These are phyloP conservation scores for Papiliotrema flavescens DNA, from an alignment of 1,284 basidiomycete genomes.

Conservation along the genomic window DNA sequence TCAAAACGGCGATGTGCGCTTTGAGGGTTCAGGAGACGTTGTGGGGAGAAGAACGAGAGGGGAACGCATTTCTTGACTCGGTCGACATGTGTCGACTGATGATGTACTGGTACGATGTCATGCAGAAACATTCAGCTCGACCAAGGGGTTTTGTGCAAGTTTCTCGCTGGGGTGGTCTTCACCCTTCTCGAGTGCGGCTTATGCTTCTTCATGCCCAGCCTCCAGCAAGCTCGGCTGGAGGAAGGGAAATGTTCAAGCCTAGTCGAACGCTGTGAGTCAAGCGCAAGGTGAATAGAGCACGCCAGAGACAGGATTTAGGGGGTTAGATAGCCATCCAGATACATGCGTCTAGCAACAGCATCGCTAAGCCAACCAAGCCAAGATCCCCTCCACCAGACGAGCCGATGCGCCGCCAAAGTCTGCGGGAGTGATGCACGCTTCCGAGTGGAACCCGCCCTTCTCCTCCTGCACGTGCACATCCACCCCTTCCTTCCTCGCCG, in stretches of 20 bases:
- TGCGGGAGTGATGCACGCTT: slow-evolving; percentile 11
- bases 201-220: too few species aligned
- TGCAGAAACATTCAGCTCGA: not conserved
- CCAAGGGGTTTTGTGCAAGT: too few species aligned
- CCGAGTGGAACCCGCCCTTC: slow-evolving; percentile 11
- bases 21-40: not conserved
- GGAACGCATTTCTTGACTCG: too few species aligned
- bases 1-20: not conserved
- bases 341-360: too few species aligned
- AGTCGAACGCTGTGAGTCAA: too few species aligned
- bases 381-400: slow-evolving; percentile 6
- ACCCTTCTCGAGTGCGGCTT: too few species aligned
- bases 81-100: not conserved
- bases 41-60: not conserved
- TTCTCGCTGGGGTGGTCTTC: too few species aligned
- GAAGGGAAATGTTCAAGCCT: too few species aligned
- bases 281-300: too few species aligned
- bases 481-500: slow-evolving; percentile 5
- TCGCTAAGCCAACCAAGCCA: slow-evolving; percentile 1
- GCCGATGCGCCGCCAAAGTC: slow-evolving; percentile 8
- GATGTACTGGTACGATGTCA: not conserved
- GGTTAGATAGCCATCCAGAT: too few species aligned
- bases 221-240: too few species aligned
- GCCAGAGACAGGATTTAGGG: too few species aligned
- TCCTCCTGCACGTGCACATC: slow-evolving; percentile 7